Evolutionary conservation across 2,329 filamentous ascomycete species (phyloP).

Genomic region (Monilinia vaccinii-corymbosi): DNA sequence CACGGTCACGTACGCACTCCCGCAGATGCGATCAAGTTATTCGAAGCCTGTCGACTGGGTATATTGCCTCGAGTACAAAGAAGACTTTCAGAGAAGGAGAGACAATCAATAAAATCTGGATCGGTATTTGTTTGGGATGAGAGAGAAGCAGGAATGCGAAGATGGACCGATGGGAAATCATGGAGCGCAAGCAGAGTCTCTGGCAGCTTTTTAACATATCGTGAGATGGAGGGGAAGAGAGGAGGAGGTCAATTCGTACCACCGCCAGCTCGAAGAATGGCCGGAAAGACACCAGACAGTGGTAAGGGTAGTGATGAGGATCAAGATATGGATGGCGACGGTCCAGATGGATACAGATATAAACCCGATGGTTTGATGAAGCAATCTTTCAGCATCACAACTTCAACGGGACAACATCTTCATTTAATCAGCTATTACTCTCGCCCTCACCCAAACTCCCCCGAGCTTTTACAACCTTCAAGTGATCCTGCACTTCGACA

Average conservation of each 20-base stretch:
- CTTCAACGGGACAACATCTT: constrained; percentile 78
- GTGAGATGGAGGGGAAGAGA: constrained; percentile 98
- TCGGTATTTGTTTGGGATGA: constrained; percentile 99
- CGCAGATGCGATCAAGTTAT: constrained; percentile 94
- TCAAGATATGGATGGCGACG: constrained; percentile 59
- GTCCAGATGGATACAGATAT: constrained; percentile 83
- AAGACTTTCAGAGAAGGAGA: constrained; percentile 94
- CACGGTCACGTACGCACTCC: constrained; percentile 92
- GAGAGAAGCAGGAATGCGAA: constrained; percentile 91
- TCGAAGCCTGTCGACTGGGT: constrained; percentile 88
- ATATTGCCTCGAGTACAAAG: constrained; percentile 86
- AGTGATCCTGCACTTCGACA: constrained; percentile 70
- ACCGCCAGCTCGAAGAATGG: constrained; percentile 43
- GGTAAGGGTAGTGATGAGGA: constrained; percentile 75
- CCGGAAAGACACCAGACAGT: constrained; percentile 75
- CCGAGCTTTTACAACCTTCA: constrained; percentile 71
- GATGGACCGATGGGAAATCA: constrained; percentile 98
- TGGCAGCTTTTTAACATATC: constrained; percentile 92
- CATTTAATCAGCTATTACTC: constrained; percentile 98
- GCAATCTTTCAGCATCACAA: constrained; percentile 98
- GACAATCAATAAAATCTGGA: constrained; percentile 89
- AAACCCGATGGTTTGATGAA: constrained; percentile 98
- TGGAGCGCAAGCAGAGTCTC: constrained; percentile 98
- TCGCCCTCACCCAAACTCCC: constrained; percentile 62
- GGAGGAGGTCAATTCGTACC: constrained; percentile 65